Evolutionary conservation across 768 basidiomycete species (phyloP), one percentile per base, ranked within the genome.

Genomic region (Basidioascus undulatus): DNA sequence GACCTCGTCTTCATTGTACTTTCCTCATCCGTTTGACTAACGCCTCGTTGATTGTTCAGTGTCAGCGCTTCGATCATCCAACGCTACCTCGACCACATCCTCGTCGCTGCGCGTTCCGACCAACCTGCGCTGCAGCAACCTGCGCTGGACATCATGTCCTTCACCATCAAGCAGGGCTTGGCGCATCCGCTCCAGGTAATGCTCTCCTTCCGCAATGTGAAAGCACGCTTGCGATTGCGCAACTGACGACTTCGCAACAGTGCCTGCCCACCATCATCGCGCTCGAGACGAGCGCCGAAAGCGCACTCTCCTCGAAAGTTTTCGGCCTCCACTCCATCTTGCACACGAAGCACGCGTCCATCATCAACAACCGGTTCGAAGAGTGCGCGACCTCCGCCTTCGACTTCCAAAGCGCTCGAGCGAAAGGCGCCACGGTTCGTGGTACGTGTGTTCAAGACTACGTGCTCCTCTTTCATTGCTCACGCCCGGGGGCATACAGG

Each of bases 11-110:
- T 2, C 26, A 30, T 9, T 9, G 20, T 37, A 30, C n/a, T 13
- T 7, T 16, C 3, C 27, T 32, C n/a, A n/a, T 20, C 6, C 1
- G 7, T 21, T 24, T 18, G 8, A 11, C 30, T 23, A 34, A 19
- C 1, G 27, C 32, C 9, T n/a, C 18, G 9, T 1, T 35, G 6
- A 7, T n/a, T 23, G 7, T 21, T 13, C 51, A 96, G 89, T 21
- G 82, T 94, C 45, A 83, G 81, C 57, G 87, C 89, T 1, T 81
- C 83, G 3, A 69, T 98, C 28, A 76, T 94, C 0, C 92, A 98
- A 52, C 78, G 89, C 8, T 96, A 96, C 51, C 62, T 96, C 32
- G 59, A 65, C 11, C 72, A 72, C 26, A 83, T 98, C 38, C 60
- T 94, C 30, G 66, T 75, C 1, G 78, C 84, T 0, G 78, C 81